phyloP scores from a whole-genome alignment of 2,329 filamentous ascomycete species.

The Bisporella sp. region DNA sequence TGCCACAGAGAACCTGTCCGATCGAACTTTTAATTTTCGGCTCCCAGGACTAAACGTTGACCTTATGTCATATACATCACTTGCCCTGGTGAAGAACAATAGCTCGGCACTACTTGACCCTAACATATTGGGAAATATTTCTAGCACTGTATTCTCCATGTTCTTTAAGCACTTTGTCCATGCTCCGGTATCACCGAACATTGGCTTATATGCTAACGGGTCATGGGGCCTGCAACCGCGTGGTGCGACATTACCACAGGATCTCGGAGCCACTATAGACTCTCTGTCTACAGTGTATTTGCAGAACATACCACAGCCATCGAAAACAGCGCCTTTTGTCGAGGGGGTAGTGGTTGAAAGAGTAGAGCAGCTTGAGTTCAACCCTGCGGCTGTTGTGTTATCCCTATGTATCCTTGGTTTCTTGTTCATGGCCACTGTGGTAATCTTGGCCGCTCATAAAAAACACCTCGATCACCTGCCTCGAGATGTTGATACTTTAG shows the following conservation, averaged over 20 bases:
- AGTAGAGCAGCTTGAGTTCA: constrained; percentile 5
- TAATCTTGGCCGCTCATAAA: constrained; percentile 1
- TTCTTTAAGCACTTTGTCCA: constrained; percentile 12
- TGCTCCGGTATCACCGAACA: not conserved
- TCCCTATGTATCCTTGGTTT: constrained; percentile 6
- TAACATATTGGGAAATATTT: constrained; percentile 2
- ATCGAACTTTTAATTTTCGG: constrained; percentile 12
- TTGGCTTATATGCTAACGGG: constrained; percentile 5
- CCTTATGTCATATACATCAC: constrained; percentile 9
- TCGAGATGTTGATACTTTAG: constrained; percentile 10
- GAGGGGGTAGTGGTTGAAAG: not conserved
- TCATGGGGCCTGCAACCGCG: constrained; percentile 6
- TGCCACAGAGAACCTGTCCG: constrained; percentile 5
- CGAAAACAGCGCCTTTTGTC: not conserved
- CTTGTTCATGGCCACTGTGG: constrained; percentile 1
- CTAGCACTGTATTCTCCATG: constrained; percentile 6
- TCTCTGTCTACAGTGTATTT: not conserved
- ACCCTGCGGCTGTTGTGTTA: constrained; percentile 5
- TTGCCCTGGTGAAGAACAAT: constrained; percentile 2
- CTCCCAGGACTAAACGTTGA: constrained; percentile 10
- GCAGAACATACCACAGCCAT: constrained; percentile 1
- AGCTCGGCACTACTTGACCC: constrained; percentile 4
- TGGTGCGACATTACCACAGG: constrained; percentile 1
- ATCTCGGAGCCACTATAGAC: constrained; percentile 4
- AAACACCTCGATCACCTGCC: constrained; percentile 6